A percentile compares a stretch with the other conserved stretches of the same genome.
phyloP scores from a whole-genome alignment of 345 rosid genomes.

The Hypericum androsaemum region DNA sequence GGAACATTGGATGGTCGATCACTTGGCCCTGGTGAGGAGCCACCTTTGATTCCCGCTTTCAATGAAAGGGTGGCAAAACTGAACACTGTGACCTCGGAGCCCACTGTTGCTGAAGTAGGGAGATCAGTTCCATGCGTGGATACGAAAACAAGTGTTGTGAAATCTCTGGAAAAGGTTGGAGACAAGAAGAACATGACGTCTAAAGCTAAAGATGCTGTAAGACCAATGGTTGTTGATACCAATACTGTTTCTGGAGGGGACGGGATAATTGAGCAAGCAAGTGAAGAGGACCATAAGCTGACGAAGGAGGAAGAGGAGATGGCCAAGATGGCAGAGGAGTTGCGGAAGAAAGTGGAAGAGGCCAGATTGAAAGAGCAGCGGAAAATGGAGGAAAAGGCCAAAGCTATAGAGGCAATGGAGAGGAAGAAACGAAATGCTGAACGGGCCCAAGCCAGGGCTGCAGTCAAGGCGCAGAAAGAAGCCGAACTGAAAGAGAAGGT shows the following conservation, averaged over 20 bases:
- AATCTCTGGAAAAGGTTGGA: conserved; percentile 20
- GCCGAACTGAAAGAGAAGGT: conserved; percentile 77
- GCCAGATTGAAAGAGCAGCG: conserved; percentile 50
- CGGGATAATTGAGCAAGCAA: conserved; percentile 29
- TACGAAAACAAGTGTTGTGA: conserved; percentile 26
- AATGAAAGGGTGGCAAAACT: conserved; percentile 27
- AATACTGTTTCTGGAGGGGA: conserved; percentile 27
- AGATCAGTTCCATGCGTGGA: conserved; percentile 20
- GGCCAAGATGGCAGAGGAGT: conserved; percentile 62
- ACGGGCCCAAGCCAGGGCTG: conserved; percentile 69
- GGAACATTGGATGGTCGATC: conserved; percentile 76
- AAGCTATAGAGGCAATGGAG: conserved; percentile 73
- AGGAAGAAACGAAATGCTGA: conserved; percentile 65
- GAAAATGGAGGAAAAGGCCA: conserved; percentile 60
- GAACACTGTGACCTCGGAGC: conserved; percentile 12
- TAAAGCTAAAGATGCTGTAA: conserved; percentile 30
- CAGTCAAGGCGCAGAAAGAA: conserved; percentile 55
- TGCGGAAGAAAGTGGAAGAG: conserved; percentile 59
- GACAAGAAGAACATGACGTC: conserved; percentile 35
- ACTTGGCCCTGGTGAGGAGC: conserved; percentile 72
- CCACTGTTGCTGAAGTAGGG: conserved; percentile 23
- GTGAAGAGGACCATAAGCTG: conserved; percentile 41
- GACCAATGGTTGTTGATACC: conserved; percentile 25
- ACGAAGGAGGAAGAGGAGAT: conserved; percentile 68
- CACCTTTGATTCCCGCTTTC: conserved; percentile 32